Conservation (phyloP, 306 rosid species). For the Pyrus bretschneideri region DNA sequence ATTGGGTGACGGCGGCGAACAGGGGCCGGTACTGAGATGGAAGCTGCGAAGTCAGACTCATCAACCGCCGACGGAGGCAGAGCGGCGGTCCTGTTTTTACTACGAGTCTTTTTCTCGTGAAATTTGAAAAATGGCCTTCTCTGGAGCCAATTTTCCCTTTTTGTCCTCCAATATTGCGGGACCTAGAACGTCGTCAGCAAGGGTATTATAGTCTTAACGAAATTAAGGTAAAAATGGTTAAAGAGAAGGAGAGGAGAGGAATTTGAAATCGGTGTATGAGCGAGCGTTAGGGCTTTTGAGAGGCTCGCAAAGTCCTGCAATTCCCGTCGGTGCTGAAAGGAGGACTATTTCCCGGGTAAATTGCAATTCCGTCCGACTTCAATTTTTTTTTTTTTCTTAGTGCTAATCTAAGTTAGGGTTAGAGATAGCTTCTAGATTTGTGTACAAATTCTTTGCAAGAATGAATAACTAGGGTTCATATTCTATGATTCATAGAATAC, state of each 20-base stretch:
- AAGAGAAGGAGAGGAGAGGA: no score
- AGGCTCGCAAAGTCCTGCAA: background rate
- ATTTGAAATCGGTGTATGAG: background rate
- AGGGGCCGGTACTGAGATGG: constrained; percentile 21
- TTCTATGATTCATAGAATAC: background rate
- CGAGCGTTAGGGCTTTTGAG: background rate
- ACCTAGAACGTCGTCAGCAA: no score
- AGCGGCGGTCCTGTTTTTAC: no score
- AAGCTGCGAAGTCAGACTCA: constrained; percentile 17
- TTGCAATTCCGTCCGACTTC: background rate
- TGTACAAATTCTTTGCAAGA: background rate
- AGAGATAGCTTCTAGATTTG: background rate
- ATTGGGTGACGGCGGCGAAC: constrained; percentile 21
- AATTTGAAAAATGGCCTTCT: no score
- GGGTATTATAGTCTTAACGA: no score
- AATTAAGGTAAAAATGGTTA: no score
- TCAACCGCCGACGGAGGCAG: constrained; percentile 3
- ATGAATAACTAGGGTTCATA: background rate
- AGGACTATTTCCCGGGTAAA: background rate
- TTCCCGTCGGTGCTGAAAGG: background rate
- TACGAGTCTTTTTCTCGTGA: no score
- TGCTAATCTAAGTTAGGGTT: background rate
- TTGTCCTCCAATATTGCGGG: no score
- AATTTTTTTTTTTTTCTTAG: background rate
- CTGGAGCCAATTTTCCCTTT: no score